phyloP scores from a whole-genome alignment of 2,329 filamentous ascomycete species.

The Coniochaeta ligniaria region DNA sequence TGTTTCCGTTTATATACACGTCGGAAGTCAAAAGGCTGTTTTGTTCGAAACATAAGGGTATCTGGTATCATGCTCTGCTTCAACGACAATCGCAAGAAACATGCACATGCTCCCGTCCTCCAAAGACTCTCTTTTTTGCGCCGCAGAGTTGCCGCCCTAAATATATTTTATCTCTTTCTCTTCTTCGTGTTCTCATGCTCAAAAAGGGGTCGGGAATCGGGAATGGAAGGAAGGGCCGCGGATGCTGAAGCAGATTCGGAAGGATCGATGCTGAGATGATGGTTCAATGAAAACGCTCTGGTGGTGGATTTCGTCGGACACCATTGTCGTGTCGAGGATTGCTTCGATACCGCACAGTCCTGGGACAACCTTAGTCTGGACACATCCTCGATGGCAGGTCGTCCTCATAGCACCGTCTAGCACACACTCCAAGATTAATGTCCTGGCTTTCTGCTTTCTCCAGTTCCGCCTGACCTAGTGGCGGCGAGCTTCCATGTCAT shows the following conservation, averaged over 20 bases:
- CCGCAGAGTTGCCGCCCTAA: not conserved
- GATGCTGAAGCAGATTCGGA: not conserved
- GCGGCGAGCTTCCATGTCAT: not conserved
- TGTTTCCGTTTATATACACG: conserved; percentile 1
- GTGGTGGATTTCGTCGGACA: not conserved
- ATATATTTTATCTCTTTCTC: not conserved
- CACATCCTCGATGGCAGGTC: not conserved
- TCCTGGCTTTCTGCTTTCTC: not conserved
- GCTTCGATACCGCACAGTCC: not conserved
- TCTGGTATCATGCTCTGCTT: not conserved
- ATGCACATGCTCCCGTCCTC: conserved; percentile 1
- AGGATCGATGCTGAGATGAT: not conserved
- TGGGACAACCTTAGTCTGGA: not conserved
- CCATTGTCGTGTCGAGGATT: not conserved
- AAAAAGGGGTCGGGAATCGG: not conserved
- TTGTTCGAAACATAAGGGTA: not conserved
- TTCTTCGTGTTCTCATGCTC: not conserved
- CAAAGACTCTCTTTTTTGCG: not conserved
- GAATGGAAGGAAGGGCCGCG: not conserved
- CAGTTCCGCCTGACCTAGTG: not conserved
- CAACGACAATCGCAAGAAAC: conserved; percentile 4
- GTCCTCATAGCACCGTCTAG: not conserved
- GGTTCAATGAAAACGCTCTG: not conserved
- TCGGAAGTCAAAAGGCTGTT: conserved; percentile 4
- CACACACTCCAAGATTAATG: not conserved